Conservation (phyloP, 1,284 basidiomycete genomes). For the Meripilus lineatus region DNA sequence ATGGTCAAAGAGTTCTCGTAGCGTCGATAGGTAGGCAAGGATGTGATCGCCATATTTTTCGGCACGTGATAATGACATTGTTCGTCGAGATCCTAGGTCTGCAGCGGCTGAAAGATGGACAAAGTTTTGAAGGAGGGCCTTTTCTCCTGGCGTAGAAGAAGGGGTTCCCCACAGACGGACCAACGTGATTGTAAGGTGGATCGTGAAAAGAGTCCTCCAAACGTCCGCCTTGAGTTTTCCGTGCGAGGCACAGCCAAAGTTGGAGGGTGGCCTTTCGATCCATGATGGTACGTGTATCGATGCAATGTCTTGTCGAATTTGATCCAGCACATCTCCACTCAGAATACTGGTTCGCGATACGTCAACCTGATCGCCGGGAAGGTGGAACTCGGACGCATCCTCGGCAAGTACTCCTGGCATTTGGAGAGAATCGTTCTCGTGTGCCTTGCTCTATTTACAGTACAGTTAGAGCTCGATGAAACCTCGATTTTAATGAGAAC, state of each 20-base stretch:
- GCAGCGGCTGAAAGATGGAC: slow-evolving; percentile 17
- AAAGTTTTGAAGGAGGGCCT: slow-evolving; percentile 18
- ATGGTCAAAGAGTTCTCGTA: slow-evolving; percentile 12
- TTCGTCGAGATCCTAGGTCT: slow-evolving; percentile 9
- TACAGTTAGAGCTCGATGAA: background rate
- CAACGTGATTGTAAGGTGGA: slow-evolving; percentile 19
- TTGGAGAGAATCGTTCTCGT: background rate
- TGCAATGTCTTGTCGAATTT: slow-evolving; percentile 13
- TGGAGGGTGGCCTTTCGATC: slow-evolving; percentile 15
- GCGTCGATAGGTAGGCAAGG: slow-evolving; percentile 11
- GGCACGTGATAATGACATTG: slow-evolving; percentile 7
- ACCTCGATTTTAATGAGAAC: background rate
- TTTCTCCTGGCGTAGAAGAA: background rate
- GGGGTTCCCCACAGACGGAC: slow-evolving; percentile 13
- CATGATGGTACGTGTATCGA: slow-evolving; percentile 17
- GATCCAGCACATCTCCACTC: slow-evolving; percentile 6
- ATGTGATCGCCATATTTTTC: slow-evolving; percentile 13
- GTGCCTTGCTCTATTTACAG: background rate
- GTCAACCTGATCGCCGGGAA: no score
- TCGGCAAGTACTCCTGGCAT: background rate
- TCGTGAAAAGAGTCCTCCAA: slow-evolving; percentile 17
- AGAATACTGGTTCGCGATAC: no score
- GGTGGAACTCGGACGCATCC: no score
- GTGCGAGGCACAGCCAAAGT: slow-evolving; percentile 16
- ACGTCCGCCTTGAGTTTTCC: slow-evolving; percentile 25